Evolutionary conservation across 768 basidiomycete genomes (phyloP).

Genomic region (Xanthoconium stramineum): DNA sequence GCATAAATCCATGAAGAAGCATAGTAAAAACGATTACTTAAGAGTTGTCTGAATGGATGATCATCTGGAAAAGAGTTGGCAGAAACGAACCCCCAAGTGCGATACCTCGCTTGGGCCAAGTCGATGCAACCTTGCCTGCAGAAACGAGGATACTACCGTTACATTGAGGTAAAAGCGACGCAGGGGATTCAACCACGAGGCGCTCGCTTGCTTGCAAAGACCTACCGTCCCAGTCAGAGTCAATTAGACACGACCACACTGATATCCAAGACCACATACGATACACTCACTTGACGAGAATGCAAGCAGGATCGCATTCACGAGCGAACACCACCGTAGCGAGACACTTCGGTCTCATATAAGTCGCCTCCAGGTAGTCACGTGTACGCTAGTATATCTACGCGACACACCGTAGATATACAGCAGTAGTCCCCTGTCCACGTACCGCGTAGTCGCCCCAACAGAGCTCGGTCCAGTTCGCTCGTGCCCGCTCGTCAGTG

Average conservation of each 20-base stretch:
- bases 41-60: neutral
- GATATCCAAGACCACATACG: slow-evolving; percentile 29
- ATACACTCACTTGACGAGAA: slow-evolving; percentile 45
- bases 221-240: slow-evolving; percentile 10
- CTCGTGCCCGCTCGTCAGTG: too few relatives aligned
- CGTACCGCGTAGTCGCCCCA: too few relatives aligned
- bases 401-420: too few relatives aligned
- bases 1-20: slow-evolving; percentile 49
- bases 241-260: neutral
- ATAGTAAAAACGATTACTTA: slow-evolving; percentile 51
- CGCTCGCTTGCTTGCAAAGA: slow-evolving; percentile 34
- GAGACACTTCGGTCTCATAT: slow-evolving; percentile 44
- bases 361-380: slow-evolving; percentile 51
- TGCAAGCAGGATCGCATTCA: slow-evolving; percentile 44
- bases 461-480: too few relatives aligned
- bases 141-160: slow-evolving; percentile 47
- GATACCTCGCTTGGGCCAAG: slow-evolving; percentile 57
- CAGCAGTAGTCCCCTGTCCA: too few relatives aligned
- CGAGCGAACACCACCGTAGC: slow-evolving; percentile 47
- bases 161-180: neutral
- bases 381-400: too few relatives aligned
- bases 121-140: slow-evolving; percentile 36
- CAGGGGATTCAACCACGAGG: neutral
- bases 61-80: neutral
- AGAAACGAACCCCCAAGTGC: slow-evolving; percentile 47